Base-by-base conservation (phyloP, 2,329 filamentous ascomycete species). In the Magnaporthiopsis poae region DNA sequence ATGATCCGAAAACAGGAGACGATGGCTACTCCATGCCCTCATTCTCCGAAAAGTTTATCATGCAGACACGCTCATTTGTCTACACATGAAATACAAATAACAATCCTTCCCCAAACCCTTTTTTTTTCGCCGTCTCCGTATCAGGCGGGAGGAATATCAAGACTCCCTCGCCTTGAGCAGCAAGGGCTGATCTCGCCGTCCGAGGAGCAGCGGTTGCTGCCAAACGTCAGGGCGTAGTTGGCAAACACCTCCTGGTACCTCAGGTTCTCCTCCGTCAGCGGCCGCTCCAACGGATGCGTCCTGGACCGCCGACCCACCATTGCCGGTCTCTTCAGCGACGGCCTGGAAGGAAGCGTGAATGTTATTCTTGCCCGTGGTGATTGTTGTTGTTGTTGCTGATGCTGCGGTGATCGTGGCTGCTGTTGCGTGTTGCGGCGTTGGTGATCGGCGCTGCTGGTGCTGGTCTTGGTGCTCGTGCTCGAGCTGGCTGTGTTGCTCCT, bases 171-270 rank as follows among this genome's bases (percentile, higher is more conserved):
- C 27, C 79, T 75, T 36, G 80, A 80, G 69, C 76, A 79, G 71
- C 80, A 78, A 27, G 80, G 80, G 71, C 80, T 82, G 70, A 82
- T 72, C 65, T 76, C 77, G 27, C 69, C 63, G 15, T 52, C 62
- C 64, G 75, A 77, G 0, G 66, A 61, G 60, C 66, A 39, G 69
- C 73, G 35, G 63, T 56, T 69, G 60, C 74, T 70, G 59, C 81
- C 81, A 69, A 83, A 83, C 13, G 76, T 79, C 72, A 80, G 78
- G 66, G 75, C 78, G 74, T 81, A 83, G 66, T 77, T 73, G 67
- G 75, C 75, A 56, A 83, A 75, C 72, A 80, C 75, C 73, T 81
- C 78, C 71, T 81, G 80, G 70, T 82, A 78, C 66, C 76, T 74
- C 25, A 81, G 74, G 72, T 82, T 82, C 65, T 79, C 75, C 66